Conservation (phyloP, 352 stramenopile species). For the Phytopythium oedochilum region DNA sequence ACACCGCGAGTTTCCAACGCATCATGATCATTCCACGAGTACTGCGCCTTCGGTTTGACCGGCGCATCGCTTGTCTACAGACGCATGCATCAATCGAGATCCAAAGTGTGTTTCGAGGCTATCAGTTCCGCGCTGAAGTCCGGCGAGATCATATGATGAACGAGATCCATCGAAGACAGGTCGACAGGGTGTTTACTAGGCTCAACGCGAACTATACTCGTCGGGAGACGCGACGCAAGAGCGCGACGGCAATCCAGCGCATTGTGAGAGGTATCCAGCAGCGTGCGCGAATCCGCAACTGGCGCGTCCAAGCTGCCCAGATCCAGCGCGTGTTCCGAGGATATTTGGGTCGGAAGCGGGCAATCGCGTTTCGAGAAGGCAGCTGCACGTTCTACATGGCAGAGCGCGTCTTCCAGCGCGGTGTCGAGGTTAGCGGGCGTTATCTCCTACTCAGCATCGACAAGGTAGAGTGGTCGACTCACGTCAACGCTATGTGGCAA, state of each 20-base stretch:
- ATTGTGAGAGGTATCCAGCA: conserved; percentile 46
- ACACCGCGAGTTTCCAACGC: conserved; percentile 10
- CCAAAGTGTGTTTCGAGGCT: conserved; percentile 53
- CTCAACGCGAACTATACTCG: conserved; percentile 32
- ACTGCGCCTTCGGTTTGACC: conserved; percentile 36
- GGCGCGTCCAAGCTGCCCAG: conserved; percentile 19
- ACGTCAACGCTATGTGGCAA: not conserved
- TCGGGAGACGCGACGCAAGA: conserved; percentile 40
- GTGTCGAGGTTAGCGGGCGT: conserved; percentile 35
- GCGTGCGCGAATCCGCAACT: conserved; percentile 23
- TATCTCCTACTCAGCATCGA: conserved; percentile 56
- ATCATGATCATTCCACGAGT: conserved; percentile 40
- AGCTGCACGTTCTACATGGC: conserved; percentile 70
- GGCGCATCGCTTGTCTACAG: conserved; percentile 2
- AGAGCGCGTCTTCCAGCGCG: conserved; percentile 58
- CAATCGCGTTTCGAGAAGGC: conserved; percentile 54
- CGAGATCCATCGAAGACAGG: conserved; percentile 44
- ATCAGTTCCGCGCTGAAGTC: conserved; percentile 43
- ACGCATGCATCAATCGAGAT: conserved; percentile 34
- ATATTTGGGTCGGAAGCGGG: conserved; percentile 41
- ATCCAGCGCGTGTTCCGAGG: conserved; percentile 62
- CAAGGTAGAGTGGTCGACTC: conserved; percentile 23
- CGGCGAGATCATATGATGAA: conserved; percentile 35
- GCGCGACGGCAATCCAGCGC: conserved; percentile 44
- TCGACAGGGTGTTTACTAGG: conserved; percentile 27